phyloP scores from a whole-genome alignment of 306 rosid genomes.

The Vicia faba region DNA sequence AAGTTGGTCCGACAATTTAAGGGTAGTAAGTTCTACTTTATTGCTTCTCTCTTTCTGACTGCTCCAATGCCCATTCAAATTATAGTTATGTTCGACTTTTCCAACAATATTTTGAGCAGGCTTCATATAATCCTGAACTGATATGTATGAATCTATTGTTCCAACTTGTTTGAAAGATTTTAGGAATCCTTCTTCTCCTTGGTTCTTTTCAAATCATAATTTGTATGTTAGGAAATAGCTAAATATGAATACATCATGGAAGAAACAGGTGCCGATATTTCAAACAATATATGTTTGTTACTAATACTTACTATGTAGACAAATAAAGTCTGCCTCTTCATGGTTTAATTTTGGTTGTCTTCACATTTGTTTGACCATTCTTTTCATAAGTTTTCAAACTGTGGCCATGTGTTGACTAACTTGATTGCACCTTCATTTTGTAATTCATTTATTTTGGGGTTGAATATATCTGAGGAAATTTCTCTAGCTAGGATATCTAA shows the following conservation, averaged over 20 bases:
- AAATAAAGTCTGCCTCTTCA: neutral
- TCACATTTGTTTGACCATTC: neutral
- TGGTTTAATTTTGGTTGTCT: constrained; percentile 18
- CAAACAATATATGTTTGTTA: neutral
- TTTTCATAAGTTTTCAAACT: constrained; percentile 7
- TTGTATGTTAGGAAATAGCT: neutral
- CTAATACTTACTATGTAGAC: constrained; percentile 10
- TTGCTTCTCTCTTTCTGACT: constrained; percentile 17
- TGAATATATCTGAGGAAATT: constrained; percentile 22
- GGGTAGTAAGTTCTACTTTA: constrained; percentile 15
- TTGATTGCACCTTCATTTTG: constrained; percentile 18
- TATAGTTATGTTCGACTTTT: neutral
- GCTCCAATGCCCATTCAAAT: neutral
- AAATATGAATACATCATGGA: neutral
- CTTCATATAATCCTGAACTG: neutral
- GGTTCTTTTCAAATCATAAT: neutral
- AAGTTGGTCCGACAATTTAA: constrained; percentile 4
- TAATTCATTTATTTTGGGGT: neutral
- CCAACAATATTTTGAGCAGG: neutral
- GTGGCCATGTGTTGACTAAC: constrained; percentile 7
- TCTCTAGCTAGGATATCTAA: constrained; percentile 12
- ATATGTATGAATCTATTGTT: neutral
- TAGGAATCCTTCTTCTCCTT: neutral
- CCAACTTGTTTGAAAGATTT: neutral
- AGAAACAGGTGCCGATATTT: constrained; percentile 22